Evolutionary conservation across 2,329 filamentous ascomycete genomes (phyloP).

Genomic region (Colletotrichum phormii): DNA sequence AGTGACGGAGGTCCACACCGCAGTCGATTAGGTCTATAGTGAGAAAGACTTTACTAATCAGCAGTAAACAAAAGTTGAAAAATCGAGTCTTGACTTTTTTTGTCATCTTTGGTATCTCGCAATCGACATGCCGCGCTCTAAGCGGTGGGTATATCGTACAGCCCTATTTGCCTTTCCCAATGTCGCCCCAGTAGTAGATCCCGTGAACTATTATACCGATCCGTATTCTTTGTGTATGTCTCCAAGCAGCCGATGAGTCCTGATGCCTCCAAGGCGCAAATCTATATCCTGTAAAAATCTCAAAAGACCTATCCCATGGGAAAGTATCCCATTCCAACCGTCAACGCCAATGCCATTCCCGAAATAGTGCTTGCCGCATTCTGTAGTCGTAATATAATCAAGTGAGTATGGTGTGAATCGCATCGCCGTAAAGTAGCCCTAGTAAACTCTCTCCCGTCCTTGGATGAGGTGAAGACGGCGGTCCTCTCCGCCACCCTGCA

Average conservation of each 20-base stretch:
- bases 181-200: slow-evolving; percentile 11
- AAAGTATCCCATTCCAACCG: not conserved
- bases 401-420: slow-evolving; percentile 8
- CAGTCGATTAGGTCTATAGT: not conserved
- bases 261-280: slow-evolving; percentile 28
- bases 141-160: slow-evolving; percentile 30
- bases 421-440: not conserved
- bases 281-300: slow-evolving; percentile 18
- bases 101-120: slow-evolving; percentile 1
- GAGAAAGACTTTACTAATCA: not conserved
- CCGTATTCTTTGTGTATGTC: slow-evolving; percentile 20
- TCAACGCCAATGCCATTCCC: slow-evolving; percentile 29
- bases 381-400: slow-evolving; percentile 13
- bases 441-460: slow-evolving; percentile 48
- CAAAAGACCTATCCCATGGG: slow-evolving; percentile 6
- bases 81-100: not conserved
- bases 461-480: slow-evolving; percentile 50
- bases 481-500: slow-evolving; percentile 27
- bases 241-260: slow-evolving; percentile 25
- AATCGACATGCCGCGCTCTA: slow-evolving; percentile 21
- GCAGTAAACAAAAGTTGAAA: too few relatives aligned
- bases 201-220: not conserved
- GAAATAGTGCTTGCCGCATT: not conserved
- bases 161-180: not conserved
- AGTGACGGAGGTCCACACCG: not conserved